Evolutionary conservation across 768 basidiomycete species (phyloP), one percentile per base, ranked within the genome.

Genomic region (Dacryopinax spathularia): DNA sequence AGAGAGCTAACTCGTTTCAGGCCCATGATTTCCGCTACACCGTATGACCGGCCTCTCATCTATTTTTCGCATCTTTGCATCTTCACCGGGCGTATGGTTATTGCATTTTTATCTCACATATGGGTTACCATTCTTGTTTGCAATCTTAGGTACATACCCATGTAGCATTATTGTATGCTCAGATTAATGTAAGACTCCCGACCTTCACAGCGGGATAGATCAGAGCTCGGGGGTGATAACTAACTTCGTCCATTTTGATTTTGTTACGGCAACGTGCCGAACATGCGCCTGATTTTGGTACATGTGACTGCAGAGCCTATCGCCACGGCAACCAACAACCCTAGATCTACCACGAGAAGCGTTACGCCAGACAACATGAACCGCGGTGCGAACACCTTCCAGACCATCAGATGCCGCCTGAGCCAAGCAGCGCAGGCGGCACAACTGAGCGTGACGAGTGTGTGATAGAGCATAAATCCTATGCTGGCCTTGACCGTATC

Each of bases 341-440:
- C 86, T 0, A 85, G 34, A 74, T 98, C 95, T 1, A 90, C 82
- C 1, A 81, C 81, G 2, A 91, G 39, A 34, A 95, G 72, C 31
- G 81, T 80, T 2, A 83, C 69, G 0, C 82, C 90, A 0, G 81
- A 88, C 16, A 82, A 71, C 86, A 97, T 94, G 72, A 94, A 96
- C 66, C 95, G 76, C 66, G 96, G 96, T 35, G 94, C 95, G 70
- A 97, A 99, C 2, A 98, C 86, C 75, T 98, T 97, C 96, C 96
- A 99, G 25, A 97, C 93, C 93, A 96, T 96, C 67, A 96, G 73
- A 72, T 97, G 93, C 44, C 92, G 73, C 66, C 92, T 75, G 61
- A 94, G 74, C 68, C 84, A 81, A 7, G 91, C 88, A 0, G 90
- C 85, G 63, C 84, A 84, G 5, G 83, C 73, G 2, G 90, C 86